Evolutionary conservation across 768 basidiomycete genomes (phyloP).

Genomic region (Myochromella boudieri): DNA sequence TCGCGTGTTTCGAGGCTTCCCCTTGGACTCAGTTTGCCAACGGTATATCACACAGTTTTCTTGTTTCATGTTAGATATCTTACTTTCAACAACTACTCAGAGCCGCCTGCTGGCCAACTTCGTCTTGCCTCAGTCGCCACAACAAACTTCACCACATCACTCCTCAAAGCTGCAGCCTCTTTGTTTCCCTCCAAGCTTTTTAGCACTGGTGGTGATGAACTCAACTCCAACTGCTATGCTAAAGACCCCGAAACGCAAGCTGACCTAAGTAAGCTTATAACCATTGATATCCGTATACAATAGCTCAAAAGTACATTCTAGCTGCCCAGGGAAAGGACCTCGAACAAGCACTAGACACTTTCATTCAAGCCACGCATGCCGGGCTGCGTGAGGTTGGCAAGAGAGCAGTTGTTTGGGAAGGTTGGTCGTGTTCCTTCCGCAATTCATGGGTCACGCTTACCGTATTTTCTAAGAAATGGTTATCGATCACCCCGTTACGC

Average conservation of each 20-base stretch:
- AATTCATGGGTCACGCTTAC: background rate
- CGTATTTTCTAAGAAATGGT: conserved; percentile 56
- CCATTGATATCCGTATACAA: background rate
- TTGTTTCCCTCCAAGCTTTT: conserved; percentile 60
- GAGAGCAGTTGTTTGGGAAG: conserved; percentile 83
- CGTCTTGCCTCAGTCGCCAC: conserved; percentile 63
- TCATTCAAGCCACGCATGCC: conserved; percentile 59
- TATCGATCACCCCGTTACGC: conserved; percentile 47
- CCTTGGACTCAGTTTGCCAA: conserved; percentile 67
- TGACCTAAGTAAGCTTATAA: conserved; percentile 40
- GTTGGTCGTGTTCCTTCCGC: conserved; percentile 28
- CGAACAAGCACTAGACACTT: conserved; percentile 60
- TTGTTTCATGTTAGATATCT: background rate
- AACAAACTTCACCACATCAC: conserved; percentile 53
- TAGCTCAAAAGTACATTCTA: conserved; percentile 7
- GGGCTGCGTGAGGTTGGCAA: conserved; percentile 59
- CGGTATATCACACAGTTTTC: conserved; percentile 22
- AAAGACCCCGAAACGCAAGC: conserved; percentile 59
- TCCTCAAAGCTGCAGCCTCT: conserved; percentile 53
- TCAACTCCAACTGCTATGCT: conserved; percentile 66
- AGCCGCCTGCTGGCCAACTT: conserved; percentile 85
- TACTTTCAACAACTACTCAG: conserved; percentile 23
- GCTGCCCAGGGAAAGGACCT: conserved; percentile 48
- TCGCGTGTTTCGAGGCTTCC: conserved; percentile 64
- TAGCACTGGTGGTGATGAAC: conserved; percentile 81